A percentile compares a stretch with the other conserved stretches of the same genome.
Evolutionary conservation across 352 stramenopile species (phyloP).

Genomic region (Pythium aquatile): DNA sequence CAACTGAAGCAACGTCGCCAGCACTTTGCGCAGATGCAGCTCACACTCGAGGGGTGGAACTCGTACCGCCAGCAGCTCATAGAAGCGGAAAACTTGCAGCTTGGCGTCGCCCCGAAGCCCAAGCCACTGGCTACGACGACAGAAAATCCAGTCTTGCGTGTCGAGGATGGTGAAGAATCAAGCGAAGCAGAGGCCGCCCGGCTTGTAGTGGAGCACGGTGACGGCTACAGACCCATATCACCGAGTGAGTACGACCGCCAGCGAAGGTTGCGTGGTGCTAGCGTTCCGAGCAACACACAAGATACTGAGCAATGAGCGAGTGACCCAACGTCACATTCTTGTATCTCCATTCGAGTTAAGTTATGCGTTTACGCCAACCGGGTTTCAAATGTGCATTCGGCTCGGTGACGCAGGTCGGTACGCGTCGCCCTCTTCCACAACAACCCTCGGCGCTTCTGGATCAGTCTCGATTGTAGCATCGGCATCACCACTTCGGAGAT

Average conservation of each 20-base stretch:
- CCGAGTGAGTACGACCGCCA: constrained; percentile 22
- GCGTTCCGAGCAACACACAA: not conserved
- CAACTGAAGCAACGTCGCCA: constrained; percentile 6
- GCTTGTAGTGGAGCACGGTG: constrained; percentile 16
- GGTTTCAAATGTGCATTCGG: constrained; percentile 33
- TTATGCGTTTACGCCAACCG: not conserved
- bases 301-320: not conserved
- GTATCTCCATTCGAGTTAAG: constrained; percentile 4
- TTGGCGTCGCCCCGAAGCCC: not conserved
- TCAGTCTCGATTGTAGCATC: not conserved
- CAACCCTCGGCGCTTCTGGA: constrained; percentile 21
- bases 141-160: not conserved
- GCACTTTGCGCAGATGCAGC: constrained; percentile 12
- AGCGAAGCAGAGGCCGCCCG: not conserved
- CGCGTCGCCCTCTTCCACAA: constrained; percentile 40
- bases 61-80: constrained; percentile 22
- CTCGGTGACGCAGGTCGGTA: constrained; percentile 46
- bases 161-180: not conserved
- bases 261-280: not conserved
- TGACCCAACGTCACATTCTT: not conserved
- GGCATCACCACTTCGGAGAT: not conserved
- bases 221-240: constrained; percentile 16
- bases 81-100: constrained; percentile 15
- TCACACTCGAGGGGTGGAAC: constrained; percentile 20
- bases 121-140: not conserved